Evolutionary conservation across 495 filamentous ascomycete species (phyloP).

Genomic region (Annulohypoxylon bovei): DNA sequence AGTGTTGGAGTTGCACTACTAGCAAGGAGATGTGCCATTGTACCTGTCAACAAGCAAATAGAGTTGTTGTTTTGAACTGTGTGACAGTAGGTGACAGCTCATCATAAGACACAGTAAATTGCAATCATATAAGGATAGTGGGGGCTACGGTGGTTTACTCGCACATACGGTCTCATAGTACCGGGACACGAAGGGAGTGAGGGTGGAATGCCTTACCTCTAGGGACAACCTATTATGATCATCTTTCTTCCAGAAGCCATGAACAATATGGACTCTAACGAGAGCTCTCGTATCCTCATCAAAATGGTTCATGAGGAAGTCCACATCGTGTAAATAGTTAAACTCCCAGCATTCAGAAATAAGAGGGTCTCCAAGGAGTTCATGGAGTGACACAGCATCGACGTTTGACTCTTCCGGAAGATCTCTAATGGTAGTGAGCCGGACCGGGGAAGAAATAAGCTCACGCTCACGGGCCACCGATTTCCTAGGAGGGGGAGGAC

Average conservation of each 20-base stretch:
- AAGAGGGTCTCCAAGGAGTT: constrained; percentile 82
- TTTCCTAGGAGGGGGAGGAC: constrained; percentile 55
- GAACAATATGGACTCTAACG: constrained; percentile 78
- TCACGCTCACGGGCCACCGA: constrained; percentile 36
- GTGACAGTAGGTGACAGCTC: neutral
- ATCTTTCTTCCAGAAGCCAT: constrained; percentile 88
- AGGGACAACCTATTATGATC: constrained; percentile 68
- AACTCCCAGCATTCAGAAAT: constrained; percentile 91
- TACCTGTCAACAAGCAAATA: neutral
- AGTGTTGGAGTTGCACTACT: neutral
- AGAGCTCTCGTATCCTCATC: constrained; percentile 72
- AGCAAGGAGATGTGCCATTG: neutral
- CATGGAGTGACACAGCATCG: constrained; percentile 72
- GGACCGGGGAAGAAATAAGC: constrained; percentile 69
- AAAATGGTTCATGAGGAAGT: constrained; percentile 72
- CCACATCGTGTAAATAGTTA: constrained; percentile 85
- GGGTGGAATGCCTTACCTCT: constrained; percentile 59
- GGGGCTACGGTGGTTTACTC: neutral
- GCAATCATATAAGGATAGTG: neutral
- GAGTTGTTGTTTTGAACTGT: neutral
- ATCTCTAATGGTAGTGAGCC: constrained; percentile 76
- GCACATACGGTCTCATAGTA: neutral
- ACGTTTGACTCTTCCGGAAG: constrained; percentile 69
- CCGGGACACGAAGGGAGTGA: neutral
- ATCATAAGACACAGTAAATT: neutral